These are phyloP conservation scores for Sphaerostilbella broomeana DNA, from an alignment of 2,329 filamentous ascomycete species.

Conservation along the genomic window DNA sequence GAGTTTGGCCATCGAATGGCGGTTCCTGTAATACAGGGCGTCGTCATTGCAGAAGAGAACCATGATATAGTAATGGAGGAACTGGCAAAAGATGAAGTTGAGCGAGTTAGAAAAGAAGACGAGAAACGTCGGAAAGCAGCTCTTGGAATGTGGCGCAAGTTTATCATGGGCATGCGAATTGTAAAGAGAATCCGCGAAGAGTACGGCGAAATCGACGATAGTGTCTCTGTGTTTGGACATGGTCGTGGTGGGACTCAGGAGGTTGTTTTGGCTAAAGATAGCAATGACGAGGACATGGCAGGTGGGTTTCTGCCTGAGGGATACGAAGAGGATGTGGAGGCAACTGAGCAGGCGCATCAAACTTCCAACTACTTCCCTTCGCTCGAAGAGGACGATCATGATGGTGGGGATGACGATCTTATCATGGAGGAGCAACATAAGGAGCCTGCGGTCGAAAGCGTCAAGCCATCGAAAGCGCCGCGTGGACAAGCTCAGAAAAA, in stretches of 20 bases:
- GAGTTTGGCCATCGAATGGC: slow-evolving; percentile 94
- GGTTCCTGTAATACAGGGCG: slow-evolving; percentile 83
- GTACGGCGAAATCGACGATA: slow-evolving; percentile 58
- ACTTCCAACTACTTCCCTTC: slow-evolving; percentile 45
- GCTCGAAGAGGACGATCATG: slow-evolving; percentile 35
- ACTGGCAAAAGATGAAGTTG: slow-evolving; percentile 69
- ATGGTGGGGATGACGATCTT: slow-evolving; percentile 26
- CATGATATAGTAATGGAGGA: slow-evolving; percentile 68
- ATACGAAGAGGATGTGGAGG: slow-evolving; percentile 42
- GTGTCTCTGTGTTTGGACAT: slow-evolving; percentile 49
- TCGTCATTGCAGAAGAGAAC: slow-evolving; percentile 80
- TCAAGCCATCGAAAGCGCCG: neutral
- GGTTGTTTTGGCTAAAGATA: slow-evolving; percentile 17
- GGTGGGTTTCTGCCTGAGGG: slow-evolving; percentile 57
- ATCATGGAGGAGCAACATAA: slow-evolving; percentile 27
- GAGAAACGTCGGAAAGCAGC: slow-evolving; percentile 72
- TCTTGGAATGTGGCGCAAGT: slow-evolving; percentile 75
- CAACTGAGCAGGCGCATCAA: slow-evolving; percentile 22
- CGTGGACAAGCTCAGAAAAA: too few relatives aligned
- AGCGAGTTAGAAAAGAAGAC: slow-evolving; percentile 70
- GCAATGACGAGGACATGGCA: slow-evolving; percentile 45
- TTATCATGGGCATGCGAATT: slow-evolving; percentile 79
- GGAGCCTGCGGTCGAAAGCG: neutral
- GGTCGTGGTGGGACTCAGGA: slow-evolving; percentile 23
- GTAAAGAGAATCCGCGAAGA: slow-evolving; percentile 68